A percentile compares a stretch with the other conserved stretches of the same genome.
Evolutionary conservation across 2,329 filamentous ascomycete genomes (phyloP).

Genomic region (Sclerotinia trifoliorum): DNA sequence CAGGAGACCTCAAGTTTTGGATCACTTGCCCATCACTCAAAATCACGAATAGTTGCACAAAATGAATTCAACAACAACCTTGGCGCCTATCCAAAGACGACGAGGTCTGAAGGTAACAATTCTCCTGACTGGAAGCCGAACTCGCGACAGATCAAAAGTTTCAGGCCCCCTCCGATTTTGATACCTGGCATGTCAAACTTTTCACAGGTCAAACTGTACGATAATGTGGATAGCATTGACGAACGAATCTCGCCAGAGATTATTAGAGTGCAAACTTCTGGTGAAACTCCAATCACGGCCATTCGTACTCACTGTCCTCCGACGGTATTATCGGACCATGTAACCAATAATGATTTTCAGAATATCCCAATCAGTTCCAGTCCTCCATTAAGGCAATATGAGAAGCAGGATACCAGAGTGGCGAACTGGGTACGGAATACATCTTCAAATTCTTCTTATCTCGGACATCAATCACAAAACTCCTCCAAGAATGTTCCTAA

Average conservation of each 20-base stretch:
- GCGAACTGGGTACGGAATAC: not conserved
- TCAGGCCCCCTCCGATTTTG: not conserved
- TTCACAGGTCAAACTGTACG: not conserved
- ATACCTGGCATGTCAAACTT: not conserved
- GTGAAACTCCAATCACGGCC: not conserved
- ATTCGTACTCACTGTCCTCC: not conserved
- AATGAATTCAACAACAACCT: not conserved
- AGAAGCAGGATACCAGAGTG: not conserved
- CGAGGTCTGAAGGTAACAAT: not conserved
- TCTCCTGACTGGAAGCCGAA: not conserved
- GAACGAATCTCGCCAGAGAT: not conserved
- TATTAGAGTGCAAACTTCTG: not conserved
- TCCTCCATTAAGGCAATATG: not conserved
- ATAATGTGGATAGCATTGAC: not conserved
- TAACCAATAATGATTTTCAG: not conserved
- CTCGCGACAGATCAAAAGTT: not conserved
- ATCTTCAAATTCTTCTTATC: not conserved
- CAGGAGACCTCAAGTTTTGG: not conserved
- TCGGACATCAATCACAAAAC: not conserved
- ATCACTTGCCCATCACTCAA: not conserved
- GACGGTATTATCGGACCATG: not conserved
- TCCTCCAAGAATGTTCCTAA: not conserved
- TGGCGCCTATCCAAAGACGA: not conserved
- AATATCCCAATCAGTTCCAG: not conserved
- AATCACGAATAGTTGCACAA: not conserved